Evolutionary conservation across 2,329 filamentous ascomycete genomes (phyloP).

Genomic region (Colletotrichum viniferum): DNA sequence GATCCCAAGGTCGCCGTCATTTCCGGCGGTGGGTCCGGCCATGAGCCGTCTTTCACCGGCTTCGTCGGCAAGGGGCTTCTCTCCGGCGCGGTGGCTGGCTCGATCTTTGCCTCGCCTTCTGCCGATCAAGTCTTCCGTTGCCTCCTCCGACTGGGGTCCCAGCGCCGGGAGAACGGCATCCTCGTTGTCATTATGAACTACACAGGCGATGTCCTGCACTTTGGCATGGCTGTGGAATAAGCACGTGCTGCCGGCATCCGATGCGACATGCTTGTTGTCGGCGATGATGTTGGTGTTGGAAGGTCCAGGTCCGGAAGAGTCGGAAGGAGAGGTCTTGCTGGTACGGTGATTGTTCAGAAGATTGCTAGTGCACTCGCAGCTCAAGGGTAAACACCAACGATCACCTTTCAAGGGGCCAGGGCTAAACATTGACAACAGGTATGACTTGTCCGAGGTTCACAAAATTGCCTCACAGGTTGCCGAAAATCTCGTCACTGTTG

Average conservation of each 20-base stretch:
- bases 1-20: constrained; percentile 33
- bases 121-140: constrained; percentile 70
- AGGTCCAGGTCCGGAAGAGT: constrained; percentile 66
- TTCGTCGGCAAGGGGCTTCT: constrained; percentile 78
- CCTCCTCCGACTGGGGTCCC: constrained; percentile 69
- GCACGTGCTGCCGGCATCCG: constrained; percentile 65
- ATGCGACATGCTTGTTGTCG: constrained; percentile 69
- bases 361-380: constrained; percentile 62
- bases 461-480: constrained; percentile 46
- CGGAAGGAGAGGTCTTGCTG: constrained; percentile 68
- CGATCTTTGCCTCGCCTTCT: constrained; percentile 76
- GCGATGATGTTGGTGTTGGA: constrained; percentile 69
- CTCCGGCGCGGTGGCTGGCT: constrained; percentile 79
- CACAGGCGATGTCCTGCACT: background rate
- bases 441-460: constrained; percentile 43
- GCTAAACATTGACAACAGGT: background rate
- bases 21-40: constrained; percentile 57
- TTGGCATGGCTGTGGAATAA: constrained; percentile 69
- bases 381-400: background rate
- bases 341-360: constrained; percentile 69
- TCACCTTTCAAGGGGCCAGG: constrained; percentile 10
- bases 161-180: constrained; percentile 61
- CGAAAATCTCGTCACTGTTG: constrained; percentile 55
- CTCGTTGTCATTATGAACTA: constrained; percentile 29
- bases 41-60: constrained; percentile 79